phyloP scores from a whole-genome alignment of 2,329 filamentous ascomycete genomes.

The Thyridium curvatum region DNA sequence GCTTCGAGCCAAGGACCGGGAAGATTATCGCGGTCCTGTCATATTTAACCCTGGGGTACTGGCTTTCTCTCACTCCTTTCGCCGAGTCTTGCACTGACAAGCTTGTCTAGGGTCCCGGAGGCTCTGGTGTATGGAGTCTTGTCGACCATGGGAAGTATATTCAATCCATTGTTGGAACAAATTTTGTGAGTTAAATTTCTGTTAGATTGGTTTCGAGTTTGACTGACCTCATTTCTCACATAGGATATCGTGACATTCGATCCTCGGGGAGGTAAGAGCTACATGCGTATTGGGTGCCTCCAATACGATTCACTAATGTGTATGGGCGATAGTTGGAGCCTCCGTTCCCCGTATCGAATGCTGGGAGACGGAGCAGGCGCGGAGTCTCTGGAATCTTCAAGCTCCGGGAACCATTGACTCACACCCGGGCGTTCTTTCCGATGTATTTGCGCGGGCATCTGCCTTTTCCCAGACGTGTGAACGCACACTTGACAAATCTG shows the following conservation, averaged over 20 bases:
- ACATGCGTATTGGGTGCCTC: neutral
- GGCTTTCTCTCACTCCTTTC: neutral
- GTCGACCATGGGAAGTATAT: conserved; percentile 22
- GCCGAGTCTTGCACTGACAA: neutral
- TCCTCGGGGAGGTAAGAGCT: conserved; percentile 34
- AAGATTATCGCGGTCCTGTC: conserved; percentile 23
- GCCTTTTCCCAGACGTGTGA: conserved; percentile 38
- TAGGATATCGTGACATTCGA: conserved; percentile 47
- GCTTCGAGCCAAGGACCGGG: conserved; percentile 20
- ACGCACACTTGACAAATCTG: conserved; percentile 23
- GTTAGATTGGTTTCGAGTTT: neutral
- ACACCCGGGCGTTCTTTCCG: conserved; percentile 36
- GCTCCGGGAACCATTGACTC: conserved; percentile 39
- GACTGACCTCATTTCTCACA: neutral
- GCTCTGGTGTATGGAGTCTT: conserved; percentile 32
- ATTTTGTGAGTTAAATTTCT: conserved; percentile 28
- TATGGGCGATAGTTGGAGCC: conserved; percentile 28
- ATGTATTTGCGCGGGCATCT: conserved; percentile 33
- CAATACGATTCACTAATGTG: neutral
- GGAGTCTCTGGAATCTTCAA: conserved; percentile 35
- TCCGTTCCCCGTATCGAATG: conserved; percentile 45
- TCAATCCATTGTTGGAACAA: conserved; percentile 40
- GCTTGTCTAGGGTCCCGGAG: conserved; percentile 36
- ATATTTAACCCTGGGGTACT: conserved; percentile 31
- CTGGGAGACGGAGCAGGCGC: conserved; percentile 35